Evolutionary conservation across 352 stramenopile genomes (phyloP).

Genomic region (Globisporangium barbulae): DNA sequence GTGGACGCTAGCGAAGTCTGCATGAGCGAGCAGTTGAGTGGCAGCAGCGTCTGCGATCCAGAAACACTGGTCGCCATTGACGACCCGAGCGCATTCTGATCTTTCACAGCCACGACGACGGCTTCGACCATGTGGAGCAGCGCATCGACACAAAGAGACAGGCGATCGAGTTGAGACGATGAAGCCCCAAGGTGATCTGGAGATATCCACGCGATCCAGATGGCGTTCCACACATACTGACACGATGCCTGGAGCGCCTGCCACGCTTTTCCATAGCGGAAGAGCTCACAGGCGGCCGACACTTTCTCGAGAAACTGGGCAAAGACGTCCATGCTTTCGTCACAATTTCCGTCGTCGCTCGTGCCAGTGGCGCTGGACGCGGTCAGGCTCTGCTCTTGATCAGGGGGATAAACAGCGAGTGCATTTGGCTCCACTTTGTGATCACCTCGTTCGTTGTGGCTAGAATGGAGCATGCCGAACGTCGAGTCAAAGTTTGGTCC

Average conservation of each 20-base stretch:
- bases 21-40: constrained; percentile 12
- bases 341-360: neutral
- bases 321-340: constrained; percentile 22
- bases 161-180: constrained; percentile 13
- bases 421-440: neutral
- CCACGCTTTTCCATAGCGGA: constrained; percentile 42
- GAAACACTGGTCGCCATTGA: neutral
- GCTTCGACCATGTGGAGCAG: constrained; percentile 64
- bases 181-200: constrained; percentile 27
- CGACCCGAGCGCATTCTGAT: constrained; percentile 8
- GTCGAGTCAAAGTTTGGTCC: constrained; percentile 38
- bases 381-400: neutral
- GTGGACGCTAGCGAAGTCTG: constrained; percentile 30
- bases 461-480: constrained; percentile 31
- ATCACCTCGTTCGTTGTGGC: neutral
- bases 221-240: constrained; percentile 54
- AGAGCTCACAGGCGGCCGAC: constrained; percentile 43
- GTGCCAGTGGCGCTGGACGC: neutral
- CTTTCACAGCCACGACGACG: constrained; percentile 18
- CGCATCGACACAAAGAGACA: constrained; percentile 33
- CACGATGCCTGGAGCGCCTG: constrained; percentile 46
- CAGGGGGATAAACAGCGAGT: neutral
- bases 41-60: constrained; percentile 3
- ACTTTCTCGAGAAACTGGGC: constrained; percentile 34
- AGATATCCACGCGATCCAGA: constrained; percentile 56